Evolutionary conservation across 2,329 filamentous ascomycete genomes (phyloP).

Genomic region (Apiospora kogelbergensis): DNA sequence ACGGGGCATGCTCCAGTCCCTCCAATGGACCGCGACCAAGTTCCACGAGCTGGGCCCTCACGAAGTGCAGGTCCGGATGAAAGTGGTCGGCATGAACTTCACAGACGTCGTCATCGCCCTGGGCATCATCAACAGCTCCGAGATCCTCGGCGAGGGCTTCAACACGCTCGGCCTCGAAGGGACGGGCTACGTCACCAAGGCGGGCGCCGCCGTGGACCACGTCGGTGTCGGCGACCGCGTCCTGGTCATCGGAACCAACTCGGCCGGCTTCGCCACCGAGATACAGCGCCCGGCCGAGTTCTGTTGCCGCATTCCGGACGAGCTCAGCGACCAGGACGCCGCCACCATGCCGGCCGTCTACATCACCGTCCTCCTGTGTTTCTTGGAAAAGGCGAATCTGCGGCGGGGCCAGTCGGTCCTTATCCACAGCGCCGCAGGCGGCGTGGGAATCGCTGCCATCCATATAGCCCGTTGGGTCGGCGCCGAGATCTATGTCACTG

Average conservation of each 20-base stretch:
- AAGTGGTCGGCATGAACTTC: too few relatives aligned
- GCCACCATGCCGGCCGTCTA: slow-evolving; percentile 12
- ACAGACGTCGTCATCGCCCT: neutral
- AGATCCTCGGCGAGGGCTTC: neutral
- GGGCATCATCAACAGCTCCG: neutral
- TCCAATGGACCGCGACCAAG: too few relatives aligned
- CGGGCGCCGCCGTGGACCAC: neutral
- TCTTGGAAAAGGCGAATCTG: slow-evolving; percentile 13
- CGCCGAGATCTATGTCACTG: slow-evolving; percentile 16
- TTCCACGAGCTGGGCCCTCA: too few relatives aligned
- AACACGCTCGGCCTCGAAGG: slow-evolving; percentile 1
- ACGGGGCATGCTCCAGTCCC: too few relatives aligned
- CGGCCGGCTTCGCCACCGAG: neutral
- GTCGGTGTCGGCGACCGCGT: slow-evolving; percentile 12
- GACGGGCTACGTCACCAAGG: neutral
- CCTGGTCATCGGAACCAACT: slow-evolving; percentile 12
- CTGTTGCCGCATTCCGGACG: neutral
- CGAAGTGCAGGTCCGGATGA: too few relatives aligned
- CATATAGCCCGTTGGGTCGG: slow-evolving; percentile 13
- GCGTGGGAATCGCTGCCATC: slow-evolving; percentile 18
- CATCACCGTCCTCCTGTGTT: slow-evolving; percentile 15
- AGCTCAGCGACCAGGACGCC: slow-evolving; percentile 9
- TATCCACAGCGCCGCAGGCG: slow-evolving; percentile 17
- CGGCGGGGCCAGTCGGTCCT: slow-evolving; percentile 14
- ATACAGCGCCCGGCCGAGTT: slow-evolving; percentile 12